Base-by-base conservation (phyloP, 108 stramenopile genomes). In the Aureococcus anophagefferens region DNA sequence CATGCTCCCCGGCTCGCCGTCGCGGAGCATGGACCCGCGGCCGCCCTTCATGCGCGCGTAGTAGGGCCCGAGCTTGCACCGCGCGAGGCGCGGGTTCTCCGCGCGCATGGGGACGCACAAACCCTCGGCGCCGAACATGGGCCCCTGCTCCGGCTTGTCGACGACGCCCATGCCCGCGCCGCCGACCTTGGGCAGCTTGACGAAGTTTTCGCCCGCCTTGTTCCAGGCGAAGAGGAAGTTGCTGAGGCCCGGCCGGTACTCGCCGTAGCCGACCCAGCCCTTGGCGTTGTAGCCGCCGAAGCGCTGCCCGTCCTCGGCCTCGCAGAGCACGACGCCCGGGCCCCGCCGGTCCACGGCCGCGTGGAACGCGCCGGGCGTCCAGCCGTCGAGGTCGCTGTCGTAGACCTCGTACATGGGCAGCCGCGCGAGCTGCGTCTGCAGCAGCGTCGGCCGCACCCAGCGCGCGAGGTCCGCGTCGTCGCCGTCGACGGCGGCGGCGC, bases 211-310 rank as follows among this genome's bases (percentile, higher is more conserved):
- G 30, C 76, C 76, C 33, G 69, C 76, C 33, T 31, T 18, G 17
- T 28, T 25, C 76, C 76, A 77, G 30, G 73, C 73, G 68, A 68
- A 77, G n/a, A 77, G 68, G 45, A 77, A 77, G 5, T 73, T 73
- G 35, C 68, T 46, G 21, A 77, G 30, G 37, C 76, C 76, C 0
- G 76, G 73, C 14, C 76, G 67, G 68, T 77, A 69, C 33, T 77
- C 76, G 0, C 72, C 68, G 30, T 74, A 73, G 30, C 76, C 76
- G 36, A 74, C 76, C 76, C 76, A 77, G 30, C 40, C 76, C 44
- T 77, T 77, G n/a, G 76, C 67, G 59, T 77, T 77, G 73, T 77
- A 77, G 40, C 75, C 75, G 13, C 75, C 75, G 25, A 76, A 68
- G 21, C 68, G 40, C 30, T 73, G 73, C 7, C 75, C 75, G 32